These are phyloP conservation scores for Wickerhamiella azymoides DNA, from an alignment of 805 yeast species.

Conservation along the genomic window DNA sequence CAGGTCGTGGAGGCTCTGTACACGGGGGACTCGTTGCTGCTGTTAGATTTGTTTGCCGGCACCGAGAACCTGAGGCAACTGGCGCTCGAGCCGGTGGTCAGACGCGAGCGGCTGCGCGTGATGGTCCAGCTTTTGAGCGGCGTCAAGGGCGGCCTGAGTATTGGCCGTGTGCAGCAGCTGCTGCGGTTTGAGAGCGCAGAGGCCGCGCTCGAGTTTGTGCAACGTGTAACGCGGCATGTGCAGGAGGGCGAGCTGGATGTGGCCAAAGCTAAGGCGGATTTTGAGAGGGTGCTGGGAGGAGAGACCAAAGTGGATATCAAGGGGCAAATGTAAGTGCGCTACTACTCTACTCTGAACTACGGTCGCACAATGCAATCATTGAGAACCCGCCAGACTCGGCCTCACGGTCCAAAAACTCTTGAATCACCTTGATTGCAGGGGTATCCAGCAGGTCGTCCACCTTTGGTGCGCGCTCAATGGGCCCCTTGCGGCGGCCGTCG, in stretches of 20 bases:
- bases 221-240: background rate
- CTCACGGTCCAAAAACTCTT: slow-evolving; percentile 46
- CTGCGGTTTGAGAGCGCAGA: slow-evolving; percentile 27
- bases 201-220: slow-evolving; percentile 4
- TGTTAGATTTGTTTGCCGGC: slow-evolving; percentile 33
- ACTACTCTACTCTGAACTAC: background rate
- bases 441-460: slow-evolving; percentile 43
- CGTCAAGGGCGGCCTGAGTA: slow-evolving; percentile 19
- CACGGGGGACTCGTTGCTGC: slow-evolving; percentile 37
- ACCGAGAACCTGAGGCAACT: slow-evolving; percentile 33
- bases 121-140: slow-evolving; percentile 39
- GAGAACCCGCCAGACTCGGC: slow-evolving; percentile 39
- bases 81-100: slow-evolving; percentile 40
- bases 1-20: slow-evolving; percentile 25
- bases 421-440: slow-evolving; percentile 40
- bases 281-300: slow-evolving; percentile 28
- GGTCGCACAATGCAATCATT: slow-evolving; percentile 42
- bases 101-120: slow-evolving; percentile 44
- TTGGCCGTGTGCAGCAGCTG: slow-evolving; percentile 17
- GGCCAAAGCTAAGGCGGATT: slow-evolving; percentile 21
- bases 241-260: slow-evolving; percentile 13
- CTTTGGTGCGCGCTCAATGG: slow-evolving; percentile 43
- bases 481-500: slow-evolving; percentile 78
- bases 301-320: slow-evolving; percentile 61
- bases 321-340: slow-evolving; percentile 46